Base-by-base conservation (phyloP, 2,329 filamentous ascomycete species). In the Dactylellina cionopaga region DNA sequence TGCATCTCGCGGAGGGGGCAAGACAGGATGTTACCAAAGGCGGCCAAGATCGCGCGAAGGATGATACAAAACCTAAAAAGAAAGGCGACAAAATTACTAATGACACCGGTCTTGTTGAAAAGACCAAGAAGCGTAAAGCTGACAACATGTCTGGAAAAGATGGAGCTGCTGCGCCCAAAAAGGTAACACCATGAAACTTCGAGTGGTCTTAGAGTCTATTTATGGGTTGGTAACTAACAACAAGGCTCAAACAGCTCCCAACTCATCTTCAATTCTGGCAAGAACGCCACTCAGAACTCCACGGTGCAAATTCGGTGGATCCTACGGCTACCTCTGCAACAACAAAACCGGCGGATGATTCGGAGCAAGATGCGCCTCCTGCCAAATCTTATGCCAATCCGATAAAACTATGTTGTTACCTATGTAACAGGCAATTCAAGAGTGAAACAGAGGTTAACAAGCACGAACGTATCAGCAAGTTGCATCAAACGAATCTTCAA, bases 221-320 rank as follows among this genome's bases (percentile, higher is more conserved):
- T n/a, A 43, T 43, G 7, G 11, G 43, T 54, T 55, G 77, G n/a
- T n/a, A n/a, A n/a, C 49, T 47, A 51, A 78, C 31, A 78, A 75
- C 3, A 74, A 7, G 31, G 11, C 19, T 59, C 11, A 27, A n/a
- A n/a, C 24, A 87, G 75, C 82, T 89, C 52, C 85, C 87, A 2
- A 86, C 88, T 0, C 88, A 90, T 79, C 82, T 91, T 46, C 87
- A 90, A 79, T 89, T 89, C 79, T 91, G 89, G 89, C 86, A 87
- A 51, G 87, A 90, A 76, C 87, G 88, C 52, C 88, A 90, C 77
- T 88, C 88, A 1, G 88, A 91, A 76, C 81, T 90, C 22, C 87
- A 89, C 76, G 85, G 86, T 19, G 37, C n/a, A 6, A 47, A 58
- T 46, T 41, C 72, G 24, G 56, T n/a, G 4, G 75, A 55, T 7